phyloP scores from a whole-genome alignment of 148 eudicot genomes.

The Cornus controversa region DNA sequence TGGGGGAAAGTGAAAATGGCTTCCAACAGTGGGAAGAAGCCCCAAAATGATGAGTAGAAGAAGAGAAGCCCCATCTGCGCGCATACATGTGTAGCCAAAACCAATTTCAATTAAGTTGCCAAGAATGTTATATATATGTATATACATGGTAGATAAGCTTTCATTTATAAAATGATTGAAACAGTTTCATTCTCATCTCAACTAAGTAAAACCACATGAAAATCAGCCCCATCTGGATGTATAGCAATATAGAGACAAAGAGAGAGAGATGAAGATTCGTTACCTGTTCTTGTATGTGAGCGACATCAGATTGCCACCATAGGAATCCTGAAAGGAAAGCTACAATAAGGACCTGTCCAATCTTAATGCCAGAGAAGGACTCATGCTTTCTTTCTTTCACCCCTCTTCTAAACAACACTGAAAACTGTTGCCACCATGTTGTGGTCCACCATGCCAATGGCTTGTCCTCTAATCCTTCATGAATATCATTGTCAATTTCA shows the following conservation, averaged over 20 bases:
- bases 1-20: constrained; percentile 82
- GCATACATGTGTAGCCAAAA: constrained; percentile 1
- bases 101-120: neutral
- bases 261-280: neutral
- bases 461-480: constrained; percentile 12
- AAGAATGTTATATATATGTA: neutral
- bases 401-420: constrained; percentile 55
- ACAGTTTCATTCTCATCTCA: too few relatives aligned
- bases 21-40: constrained; percentile 64
- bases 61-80: constrained; percentile 85
- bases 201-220: too few relatives aligned
- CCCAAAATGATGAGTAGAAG: constrained; percentile 73
- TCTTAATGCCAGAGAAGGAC: constrained; percentile 47
- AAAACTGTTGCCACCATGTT: constrained; percentile 73
- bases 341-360: constrained; percentile 42
- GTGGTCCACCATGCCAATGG: constrained; percentile 44
- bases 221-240: too few relatives aligned
- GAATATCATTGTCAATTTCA: constrained; percentile 1
- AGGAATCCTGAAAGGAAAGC: constrained; percentile 55
- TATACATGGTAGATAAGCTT: neutral
- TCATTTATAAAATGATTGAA: neutral
- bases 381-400: constrained; percentile 67
- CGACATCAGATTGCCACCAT: constrained; percentile 63
- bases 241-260: neutral
- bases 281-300: constrained; percentile 56